These are phyloP conservation scores for Coniochaeta sp. DNA, from an alignment of 2,329 filamentous ascomycete species.

Conservation along the genomic window DNA sequence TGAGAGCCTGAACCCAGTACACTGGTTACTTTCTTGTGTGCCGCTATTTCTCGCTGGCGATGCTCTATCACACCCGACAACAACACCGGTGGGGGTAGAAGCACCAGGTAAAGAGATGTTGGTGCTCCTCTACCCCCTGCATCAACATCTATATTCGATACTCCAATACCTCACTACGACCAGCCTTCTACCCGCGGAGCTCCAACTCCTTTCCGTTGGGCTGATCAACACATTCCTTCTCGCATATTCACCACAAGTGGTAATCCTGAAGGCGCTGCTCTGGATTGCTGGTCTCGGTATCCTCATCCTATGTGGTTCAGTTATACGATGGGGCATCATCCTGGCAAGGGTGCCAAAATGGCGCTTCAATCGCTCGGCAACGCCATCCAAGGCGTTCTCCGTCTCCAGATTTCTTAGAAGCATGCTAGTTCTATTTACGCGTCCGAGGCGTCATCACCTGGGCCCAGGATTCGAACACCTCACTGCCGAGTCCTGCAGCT, in stretches of 20 bases:
- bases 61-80: constrained; percentile 8
- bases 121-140: constrained; percentile 64
- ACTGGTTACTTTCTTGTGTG: constrained; percentile 71
- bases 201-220: constrained; percentile 77
- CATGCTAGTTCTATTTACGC: constrained; percentile 20
- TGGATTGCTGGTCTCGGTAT: constrained; percentile 77
- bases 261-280: constrained; percentile 77
- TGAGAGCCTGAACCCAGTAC: constrained; percentile 56
- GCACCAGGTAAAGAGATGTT: constrained; percentile 22
- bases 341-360: constrained; percentile 85
- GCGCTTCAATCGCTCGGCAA: constrained; percentile 63
- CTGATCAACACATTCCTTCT: constrained; percentile 78
- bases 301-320: constrained; percentile 63
- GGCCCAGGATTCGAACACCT: constrained; percentile 21
- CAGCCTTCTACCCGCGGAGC: constrained; percentile 77
- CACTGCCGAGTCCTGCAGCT: constrained; percentile 20
- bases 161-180: constrained; percentile 80
- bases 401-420: constrained; percentile 41
- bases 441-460: constrained; percentile 21
- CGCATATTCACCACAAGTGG: constrained; percentile 71
- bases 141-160: constrained; percentile 67
- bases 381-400: constrained; percentile 29
- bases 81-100: constrained; percentile 21
- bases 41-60: constrained; percentile 51
- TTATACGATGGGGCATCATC: constrained; percentile 77